Evolutionary conservation across 2,329 filamentous ascomycete genomes (phyloP).

Genomic region (Diplodia mutila): DNA sequence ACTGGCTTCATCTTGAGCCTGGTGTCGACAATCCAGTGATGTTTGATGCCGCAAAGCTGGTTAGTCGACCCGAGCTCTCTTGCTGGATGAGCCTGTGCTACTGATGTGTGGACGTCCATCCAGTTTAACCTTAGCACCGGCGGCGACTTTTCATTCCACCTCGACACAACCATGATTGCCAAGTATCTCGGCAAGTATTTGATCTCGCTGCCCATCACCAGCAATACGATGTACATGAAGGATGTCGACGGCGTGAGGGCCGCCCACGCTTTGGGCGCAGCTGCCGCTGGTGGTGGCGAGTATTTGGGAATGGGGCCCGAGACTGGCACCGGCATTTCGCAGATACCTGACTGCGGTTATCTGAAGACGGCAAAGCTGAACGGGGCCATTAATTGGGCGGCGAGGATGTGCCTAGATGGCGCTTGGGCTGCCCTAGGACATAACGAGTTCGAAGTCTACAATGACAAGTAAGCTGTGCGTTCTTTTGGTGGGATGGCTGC

Average conservation of each 20-base stretch:
- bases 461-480: neutral
- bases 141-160: neutral
- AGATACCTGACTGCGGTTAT: no score
- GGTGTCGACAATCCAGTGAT: neutral
- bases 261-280: neutral
- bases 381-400: neutral
- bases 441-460: neutral
- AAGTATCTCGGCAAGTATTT: neutral
- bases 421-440: neutral
- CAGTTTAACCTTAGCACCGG: neutral
- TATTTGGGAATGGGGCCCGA: no score
- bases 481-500: neutral
- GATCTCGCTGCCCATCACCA: neutral
- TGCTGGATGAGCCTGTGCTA: neutral
- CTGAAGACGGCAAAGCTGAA: neutral
- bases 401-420: neutral
- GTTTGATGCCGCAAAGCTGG: neutral
- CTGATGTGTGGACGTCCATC: neutral
- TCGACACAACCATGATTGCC: neutral
- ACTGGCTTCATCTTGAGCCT: neutral
- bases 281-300: no score
- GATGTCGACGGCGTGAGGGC: neutral
- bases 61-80: neutral
- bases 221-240: neutral
- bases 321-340: no score